Evolutionary conservation across 176 grass and related monocot genomes (phyloP).

Genomic region (Phoenix roebelenii): DNA sequence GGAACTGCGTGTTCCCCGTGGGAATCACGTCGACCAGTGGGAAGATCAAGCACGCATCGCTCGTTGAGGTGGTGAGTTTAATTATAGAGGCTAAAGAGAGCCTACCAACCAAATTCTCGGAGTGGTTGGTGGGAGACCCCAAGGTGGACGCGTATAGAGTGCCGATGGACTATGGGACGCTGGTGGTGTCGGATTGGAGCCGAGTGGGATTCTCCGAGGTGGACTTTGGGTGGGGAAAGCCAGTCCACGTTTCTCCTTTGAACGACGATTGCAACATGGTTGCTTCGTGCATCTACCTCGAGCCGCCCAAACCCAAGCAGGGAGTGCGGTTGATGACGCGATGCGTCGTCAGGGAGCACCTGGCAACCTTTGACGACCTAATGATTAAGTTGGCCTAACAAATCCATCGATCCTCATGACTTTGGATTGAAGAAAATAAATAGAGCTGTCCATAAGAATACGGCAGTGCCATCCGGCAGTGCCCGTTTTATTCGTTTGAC

Average conservation of each 20-base stretch:
- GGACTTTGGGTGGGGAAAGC: conserved; percentile 52
- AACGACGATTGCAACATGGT: conserved; percentile 51
- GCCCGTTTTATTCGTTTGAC: no score
- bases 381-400: conserved; percentile 44
- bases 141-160: conserved; percentile 42
- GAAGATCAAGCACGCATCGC: conserved; percentile 24
- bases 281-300: conserved; percentile 44
- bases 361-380: conserved; percentile 34
- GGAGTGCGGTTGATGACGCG: conserved; percentile 56
- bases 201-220: conserved; percentile 61
- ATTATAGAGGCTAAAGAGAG: conserved; percentile 49
- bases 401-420: not conserved
- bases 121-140: conserved; percentile 37
- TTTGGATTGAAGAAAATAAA: no score
- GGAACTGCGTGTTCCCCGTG: conserved; percentile 56
- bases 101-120: conserved; percentile 25
- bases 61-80: conserved; percentile 28
- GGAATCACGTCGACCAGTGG: conserved; percentile 26
- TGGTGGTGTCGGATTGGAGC: conserved; percentile 67
- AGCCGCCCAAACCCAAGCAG: conserved; percentile 50
- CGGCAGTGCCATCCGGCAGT: no score
- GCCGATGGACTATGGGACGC: conserved; percentile 49
- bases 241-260: conserved; percentile 44
- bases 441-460: no score
- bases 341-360: conserved; percentile 51